Base-by-base conservation (phyloP, 2,329 filamentous ascomycete genomes). In the Sporothrix variecibatus region DNA sequence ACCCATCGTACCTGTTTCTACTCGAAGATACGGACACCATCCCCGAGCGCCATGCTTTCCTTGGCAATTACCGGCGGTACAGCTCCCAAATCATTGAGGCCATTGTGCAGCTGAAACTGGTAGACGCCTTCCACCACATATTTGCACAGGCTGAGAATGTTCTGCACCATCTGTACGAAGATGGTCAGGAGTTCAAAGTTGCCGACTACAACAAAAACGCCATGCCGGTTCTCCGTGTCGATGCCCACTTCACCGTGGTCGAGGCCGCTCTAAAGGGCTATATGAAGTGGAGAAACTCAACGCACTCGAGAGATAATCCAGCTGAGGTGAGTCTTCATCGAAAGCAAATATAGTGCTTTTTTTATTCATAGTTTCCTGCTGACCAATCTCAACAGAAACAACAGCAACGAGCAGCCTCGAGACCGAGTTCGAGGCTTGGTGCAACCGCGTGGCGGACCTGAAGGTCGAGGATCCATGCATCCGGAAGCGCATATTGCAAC, bases 21-120 rank as follows among this genome's bases (percentile, higher is more conserved):
- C 87, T 94, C 79, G 95, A 98, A 79, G 96, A 99, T 80, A 97
- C 97, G 73, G 96, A 99, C 79, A 98, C 95, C 0, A 86, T 95
- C 26, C 96, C 96, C 0, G 96, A 99, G 81, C 89, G 94, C 31
- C 96, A 99, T 82, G 94, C 94, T 0, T 99, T 99, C 81, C 87
- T 98, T 12, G 94, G 95, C 3, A 98, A 99, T 80, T 99, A 99
- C 81, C 89, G 96, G 53, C 89, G 96, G 75, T 98, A 97, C 79
- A 96, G 94, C 81, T 91, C 91, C 2, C 92, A 93, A 75, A 89
- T 98, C 34, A 94, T 99, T 73, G 95, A 98, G 82, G 88, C 88
- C 20, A 94, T 98, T 76, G 94, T 97, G 28, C 89, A 93, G 77
- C 88, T 93, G 77, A 93, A 94, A 78, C 90, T 95, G 2, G 89